phyloP scores from a whole-genome alignment of 441 rosid genomes.

The Croton laevigatus region DNA sequence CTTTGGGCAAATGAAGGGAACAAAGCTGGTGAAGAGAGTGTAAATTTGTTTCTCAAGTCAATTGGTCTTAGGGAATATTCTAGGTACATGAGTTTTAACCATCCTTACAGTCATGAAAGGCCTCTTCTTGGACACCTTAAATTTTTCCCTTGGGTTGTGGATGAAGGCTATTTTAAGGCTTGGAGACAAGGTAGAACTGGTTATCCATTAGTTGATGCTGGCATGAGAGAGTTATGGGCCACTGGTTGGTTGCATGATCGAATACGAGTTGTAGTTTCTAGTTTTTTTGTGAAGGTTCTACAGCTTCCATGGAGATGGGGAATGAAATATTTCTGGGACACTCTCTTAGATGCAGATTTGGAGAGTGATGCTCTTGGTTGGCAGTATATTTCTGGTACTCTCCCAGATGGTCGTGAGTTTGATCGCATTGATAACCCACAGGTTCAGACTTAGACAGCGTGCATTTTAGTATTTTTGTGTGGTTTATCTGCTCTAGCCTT shows the following conservation, averaged over 20 bases:
- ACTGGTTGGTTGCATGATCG: conserved; percentile 97
- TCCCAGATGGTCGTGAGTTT: conserved; percentile 88
- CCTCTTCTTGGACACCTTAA: conserved; percentile 94
- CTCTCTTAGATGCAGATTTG: conserved; percentile 91
- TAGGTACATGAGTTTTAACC: conserved; percentile 89
- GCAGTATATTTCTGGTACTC: conserved; percentile 93
- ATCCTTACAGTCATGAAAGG: conserved; percentile 87
- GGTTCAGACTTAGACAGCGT: conserved; percentile 31
- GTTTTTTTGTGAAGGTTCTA: conserved; percentile 95
- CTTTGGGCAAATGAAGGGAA: conserved; percentile 96
- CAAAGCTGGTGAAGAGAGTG: conserved; percentile 88
- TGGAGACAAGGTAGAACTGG: conserved; percentile 99
- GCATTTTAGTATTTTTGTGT: background rate
- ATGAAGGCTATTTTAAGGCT: conserved; percentile 86
- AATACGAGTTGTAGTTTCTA: conserved; percentile 91
- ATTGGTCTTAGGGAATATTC: conserved; percentile 97
- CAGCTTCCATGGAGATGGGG: conserved; percentile 99
- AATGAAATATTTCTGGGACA: conserved; percentile 99
- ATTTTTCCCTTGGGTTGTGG: conserved; percentile 88
- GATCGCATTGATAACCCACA: conserved; percentile 95
- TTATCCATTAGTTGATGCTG: conserved; percentile 92
- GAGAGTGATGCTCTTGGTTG: conserved; percentile 99
- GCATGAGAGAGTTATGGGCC: conserved; percentile 99
- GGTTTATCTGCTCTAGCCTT: background rate
- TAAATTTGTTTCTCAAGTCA: conserved; percentile 85